These are phyloP conservation scores for Mediolabrus comicus DNA, from an alignment of 108 stramenopile species.

Conservation along the genomic window DNA sequence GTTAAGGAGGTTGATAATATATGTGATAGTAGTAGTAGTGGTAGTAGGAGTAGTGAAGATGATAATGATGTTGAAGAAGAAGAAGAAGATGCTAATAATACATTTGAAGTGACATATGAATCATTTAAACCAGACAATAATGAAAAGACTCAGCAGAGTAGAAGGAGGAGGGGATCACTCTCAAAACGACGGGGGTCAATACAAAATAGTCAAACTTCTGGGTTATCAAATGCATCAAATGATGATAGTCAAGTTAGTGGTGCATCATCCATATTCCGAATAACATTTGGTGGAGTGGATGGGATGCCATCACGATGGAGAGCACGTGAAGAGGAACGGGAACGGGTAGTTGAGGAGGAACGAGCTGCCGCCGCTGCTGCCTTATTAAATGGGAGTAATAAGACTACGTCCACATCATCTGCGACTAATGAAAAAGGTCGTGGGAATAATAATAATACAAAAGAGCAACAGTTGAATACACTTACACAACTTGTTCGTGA, in stretches of 20 bases:
- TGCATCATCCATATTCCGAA: neutral
- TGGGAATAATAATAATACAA: neutral
- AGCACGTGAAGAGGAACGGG: slow-evolving; percentile 11
- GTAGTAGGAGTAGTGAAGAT: neutral
- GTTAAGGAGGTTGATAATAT: neutral
- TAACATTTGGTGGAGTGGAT: slow-evolving; percentile 4
- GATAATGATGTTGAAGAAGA: neutral
- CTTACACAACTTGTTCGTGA: neutral
- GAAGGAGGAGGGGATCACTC: neutral
- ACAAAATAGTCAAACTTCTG: neutral
- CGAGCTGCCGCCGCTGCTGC: no score
- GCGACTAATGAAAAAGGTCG: neutral
- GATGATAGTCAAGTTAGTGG: neutral
- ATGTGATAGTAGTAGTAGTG: no score
- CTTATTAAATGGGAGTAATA: no score
- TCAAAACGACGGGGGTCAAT: neutral
- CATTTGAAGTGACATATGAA: neutral
- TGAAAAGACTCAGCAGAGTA: no score
- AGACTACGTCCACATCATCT: no score
- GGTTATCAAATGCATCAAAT: neutral
- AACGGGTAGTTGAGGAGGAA: no score
- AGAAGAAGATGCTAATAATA: neutral
- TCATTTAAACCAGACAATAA: neutral
- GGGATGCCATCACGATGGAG: slow-evolving; percentile 22
- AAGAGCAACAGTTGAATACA: neutral